phyloP scores from a whole-genome alignment of 2,329 filamentous ascomycete species.

The Fusarium brachygibbosum region DNA sequence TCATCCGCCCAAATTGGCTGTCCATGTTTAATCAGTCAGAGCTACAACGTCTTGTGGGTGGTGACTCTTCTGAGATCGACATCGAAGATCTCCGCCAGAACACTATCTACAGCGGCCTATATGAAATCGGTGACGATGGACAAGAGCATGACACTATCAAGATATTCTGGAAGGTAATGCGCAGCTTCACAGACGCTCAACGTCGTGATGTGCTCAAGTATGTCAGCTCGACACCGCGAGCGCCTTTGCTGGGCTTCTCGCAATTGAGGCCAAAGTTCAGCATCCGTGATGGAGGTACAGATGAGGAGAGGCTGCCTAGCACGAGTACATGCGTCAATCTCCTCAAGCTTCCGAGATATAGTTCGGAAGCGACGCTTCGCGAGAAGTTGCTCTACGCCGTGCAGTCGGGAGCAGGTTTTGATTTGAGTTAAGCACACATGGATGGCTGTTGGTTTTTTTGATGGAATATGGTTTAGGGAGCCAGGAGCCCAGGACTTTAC shows the following conservation, averaged over 20 bases:
- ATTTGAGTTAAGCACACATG: constrained; percentile 69
- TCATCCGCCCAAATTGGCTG: constrained; percentile 93
- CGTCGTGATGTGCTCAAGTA: constrained; percentile 92
- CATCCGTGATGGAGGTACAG: constrained; percentile 79
- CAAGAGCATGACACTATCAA: constrained; percentile 87
- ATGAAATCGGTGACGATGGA: constrained; percentile 88
- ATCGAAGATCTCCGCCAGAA: constrained; percentile 86
- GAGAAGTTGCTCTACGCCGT: constrained; percentile 91
- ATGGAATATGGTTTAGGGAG: constrained; percentile 9
- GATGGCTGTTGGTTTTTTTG: not conserved
- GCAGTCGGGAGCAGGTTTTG: constrained; percentile 91
- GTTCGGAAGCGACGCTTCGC: constrained; percentile 72
- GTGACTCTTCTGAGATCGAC: constrained; percentile 87
- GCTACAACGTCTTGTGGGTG: constrained; percentile 91
- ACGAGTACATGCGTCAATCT: constrained; percentile 97
- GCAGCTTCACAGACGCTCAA: constrained; percentile 79
- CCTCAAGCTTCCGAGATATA: constrained; percentile 90
- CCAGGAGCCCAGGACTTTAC: constrained; percentile 12
- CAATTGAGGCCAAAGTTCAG: constrained; percentile 88
- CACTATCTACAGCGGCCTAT: constrained; percentile 89
- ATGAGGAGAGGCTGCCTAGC: constrained; percentile 83
- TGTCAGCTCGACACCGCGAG: constrained; percentile 92
- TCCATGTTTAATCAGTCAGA: constrained; percentile 99
- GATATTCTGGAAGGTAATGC: constrained; percentile 93
- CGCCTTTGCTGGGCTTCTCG: constrained; percentile 88